Base-by-base conservation (phyloP, 23 red algal genomes). In the Gracilaria gracilis region DNA sequence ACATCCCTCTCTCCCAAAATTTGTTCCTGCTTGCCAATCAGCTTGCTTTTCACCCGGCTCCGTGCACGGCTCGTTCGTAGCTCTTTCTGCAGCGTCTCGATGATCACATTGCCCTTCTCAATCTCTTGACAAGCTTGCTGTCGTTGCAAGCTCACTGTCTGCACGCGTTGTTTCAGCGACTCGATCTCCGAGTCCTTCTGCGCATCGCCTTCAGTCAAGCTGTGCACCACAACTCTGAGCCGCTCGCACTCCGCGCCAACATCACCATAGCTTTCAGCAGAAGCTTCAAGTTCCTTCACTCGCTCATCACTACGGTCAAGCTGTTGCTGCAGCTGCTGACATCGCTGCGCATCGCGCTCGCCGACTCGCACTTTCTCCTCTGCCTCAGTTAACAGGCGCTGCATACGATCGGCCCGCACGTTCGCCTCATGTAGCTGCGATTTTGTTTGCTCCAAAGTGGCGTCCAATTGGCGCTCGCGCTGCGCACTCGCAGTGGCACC, bases 21-120 rank as follows among this genome's bases (percentile, higher is more conserved):
- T 9, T 65, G 51, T 61, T 91, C 87, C 61, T 91, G 87, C 61
- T 74, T 61, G 53, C 8, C 47, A 48, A 91, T 71, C 38, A 91
- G 67, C 28, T 62, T 74, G 31, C 46, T 37, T 23, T 81, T 81
- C 16, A 91, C 75, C 46, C 65, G 44, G 23, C 46, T 46, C 38
- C 61, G 69, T 2, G 62, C 40, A 33, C 83, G 61, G 28, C 61
- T 24, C 8, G 61, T 50, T 29, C 66, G 62, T 32, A 87, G 21
- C 62, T 70, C 83, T 0, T 72, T 74, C 34, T 87, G 62, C 37
- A 87, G 66, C 20, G n/a, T 39, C 16, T 74, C 83, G 8, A 87
- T 74, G 42, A 82, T 82, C 2, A 4, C 23, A 28, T 82, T 82
- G 36, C 79, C 79, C 58, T 65, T 59, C 49, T 59, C 58, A 28